phyloP scores from a whole-genome alignment of 179 eudicot genomes.

The Gypsophila paniculata region DNA sequence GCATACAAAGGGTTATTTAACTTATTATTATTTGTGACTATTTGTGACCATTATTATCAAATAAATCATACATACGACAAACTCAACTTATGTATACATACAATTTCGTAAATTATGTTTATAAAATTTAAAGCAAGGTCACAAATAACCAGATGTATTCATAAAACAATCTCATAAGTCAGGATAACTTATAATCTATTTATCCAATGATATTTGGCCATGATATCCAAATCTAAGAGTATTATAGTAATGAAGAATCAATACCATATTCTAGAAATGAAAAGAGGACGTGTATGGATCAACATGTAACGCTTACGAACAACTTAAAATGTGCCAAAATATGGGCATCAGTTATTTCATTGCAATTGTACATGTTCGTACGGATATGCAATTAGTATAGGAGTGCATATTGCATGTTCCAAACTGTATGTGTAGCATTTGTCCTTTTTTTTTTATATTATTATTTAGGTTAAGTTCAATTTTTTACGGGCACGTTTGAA shows the following conservation, averaged over 20 bases:
- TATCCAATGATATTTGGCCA: conserved; percentile 5
- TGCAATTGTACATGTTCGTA: conserved; percentile 19
- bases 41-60: too few species aligned
- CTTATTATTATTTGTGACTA: too few species aligned
- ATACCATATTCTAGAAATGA: conserved; percentile 22
- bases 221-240: conserved; percentile 28
- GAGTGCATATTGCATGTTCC: neutral
- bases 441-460: neutral
- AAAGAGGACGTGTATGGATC: conserved; percentile 30
- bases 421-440: neutral
- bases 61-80: too few species aligned
- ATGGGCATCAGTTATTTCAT: conserved; percentile 12
- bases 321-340: neutral
- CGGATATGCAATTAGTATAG: conserved; percentile 11
- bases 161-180: too few species aligned
- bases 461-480: neutral
- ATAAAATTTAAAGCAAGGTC: too few species aligned
- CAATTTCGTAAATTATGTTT: too few species aligned
- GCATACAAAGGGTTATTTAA: too few species aligned
- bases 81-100: too few species aligned
- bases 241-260: conserved; percentile 29
- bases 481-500: too few species aligned
- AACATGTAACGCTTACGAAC: neutral
- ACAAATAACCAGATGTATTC: too few species aligned
- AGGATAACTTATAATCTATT: too few species aligned